Conservation (phyloP, 768 basidiomycete genomes). For the Kwoniella europaea region DNA sequence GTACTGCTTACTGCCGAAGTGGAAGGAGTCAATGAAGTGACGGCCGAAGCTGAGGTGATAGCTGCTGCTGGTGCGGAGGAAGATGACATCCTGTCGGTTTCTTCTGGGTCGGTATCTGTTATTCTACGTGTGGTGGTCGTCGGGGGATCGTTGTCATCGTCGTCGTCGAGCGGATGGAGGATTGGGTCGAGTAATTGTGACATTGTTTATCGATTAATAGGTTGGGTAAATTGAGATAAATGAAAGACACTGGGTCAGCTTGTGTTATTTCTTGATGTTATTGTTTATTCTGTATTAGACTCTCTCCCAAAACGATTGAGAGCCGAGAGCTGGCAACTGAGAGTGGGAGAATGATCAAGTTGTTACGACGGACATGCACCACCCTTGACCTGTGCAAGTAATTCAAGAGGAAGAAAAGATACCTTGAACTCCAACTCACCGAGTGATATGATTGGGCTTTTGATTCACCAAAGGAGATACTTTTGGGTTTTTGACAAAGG, state of each 20-base stretch:
- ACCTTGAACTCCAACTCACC: not conserved
- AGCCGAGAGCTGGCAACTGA: not conserved
- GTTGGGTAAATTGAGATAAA: not conserved
- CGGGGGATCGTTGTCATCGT: not conserved
- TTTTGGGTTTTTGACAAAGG: constrained; percentile 3
- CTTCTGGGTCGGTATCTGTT: constrained; percentile 4
- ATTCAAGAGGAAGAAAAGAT: too few species aligned
- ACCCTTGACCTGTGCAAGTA: too few species aligned
- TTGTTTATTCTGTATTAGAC: not conserved
- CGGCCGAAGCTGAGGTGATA: constrained; percentile 19
- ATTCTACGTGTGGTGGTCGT: constrained; percentile 2
- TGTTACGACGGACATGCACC: too few species aligned
- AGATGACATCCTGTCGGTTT: not conserved
- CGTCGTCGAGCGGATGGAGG: constrained; percentile 8
- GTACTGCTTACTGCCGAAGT: not conserved
- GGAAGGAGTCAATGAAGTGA: not conserved
- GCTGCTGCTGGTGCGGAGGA: not conserved
- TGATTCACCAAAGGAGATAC: not conserved
- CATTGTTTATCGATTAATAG: not conserved
- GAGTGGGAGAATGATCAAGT: too few species aligned
- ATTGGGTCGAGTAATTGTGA: constrained; percentile 9
- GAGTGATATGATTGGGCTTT: too few species aligned
- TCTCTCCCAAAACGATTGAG: not conserved
- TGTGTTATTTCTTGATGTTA: not conserved
- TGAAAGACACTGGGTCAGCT: constrained; percentile 10